Base-by-base conservation (phyloP, 2,329 filamentous ascomycete genomes). In the Dothistroma pini region DNA sequence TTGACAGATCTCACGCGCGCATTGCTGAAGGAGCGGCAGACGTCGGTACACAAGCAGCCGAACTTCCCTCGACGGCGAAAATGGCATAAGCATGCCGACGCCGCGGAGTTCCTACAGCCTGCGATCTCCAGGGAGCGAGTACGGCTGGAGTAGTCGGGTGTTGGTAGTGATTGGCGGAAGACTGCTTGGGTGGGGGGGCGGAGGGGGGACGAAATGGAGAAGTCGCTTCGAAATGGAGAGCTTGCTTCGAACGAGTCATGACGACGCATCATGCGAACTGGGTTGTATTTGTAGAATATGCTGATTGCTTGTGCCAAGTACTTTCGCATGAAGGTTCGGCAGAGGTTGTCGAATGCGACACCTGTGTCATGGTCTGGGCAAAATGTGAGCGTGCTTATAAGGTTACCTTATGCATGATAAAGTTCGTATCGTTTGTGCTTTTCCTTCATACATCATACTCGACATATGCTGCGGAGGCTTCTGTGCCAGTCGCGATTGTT, bases 1-100 rank as follows among this genome's bases (percentile, higher is more conserved):
- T 21, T 66, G 56, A 59, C 60, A n/a, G 66, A 68, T 53, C 35
- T 68, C 19, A 59, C 62, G 51, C 54, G 57, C 19, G 61, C 59
- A 7, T 66, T 66, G 50, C 53, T 67, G 54, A 52, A 56, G 5
- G 50, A 54, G 25, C 61, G 56, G 16, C 56, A 54, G 11, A 53
- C 49, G n/a, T 59, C 58, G n/a, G 41, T 56, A 14, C 61, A 67
- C 25, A 64, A 62, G 59, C 63, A 66, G 47, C 41, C 47, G 31
- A 67, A 67, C 31, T 64, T 58, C 49, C 63, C 60, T 19, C 50
- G 62, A 21, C 44, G 65, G 16, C 35, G 54, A 32, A 60, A 58
- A 35, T 67, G 65, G 65, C 63, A 67, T 44, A 67, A 64, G 35
- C 49, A 49, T 54, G 54, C 53, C 52, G 59, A 54, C 2, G 56